These are phyloP conservation scores for Eimeria tenella DNA, from an alignment of 169 alveolate genomes.

Conservation along the genomic window DNA sequence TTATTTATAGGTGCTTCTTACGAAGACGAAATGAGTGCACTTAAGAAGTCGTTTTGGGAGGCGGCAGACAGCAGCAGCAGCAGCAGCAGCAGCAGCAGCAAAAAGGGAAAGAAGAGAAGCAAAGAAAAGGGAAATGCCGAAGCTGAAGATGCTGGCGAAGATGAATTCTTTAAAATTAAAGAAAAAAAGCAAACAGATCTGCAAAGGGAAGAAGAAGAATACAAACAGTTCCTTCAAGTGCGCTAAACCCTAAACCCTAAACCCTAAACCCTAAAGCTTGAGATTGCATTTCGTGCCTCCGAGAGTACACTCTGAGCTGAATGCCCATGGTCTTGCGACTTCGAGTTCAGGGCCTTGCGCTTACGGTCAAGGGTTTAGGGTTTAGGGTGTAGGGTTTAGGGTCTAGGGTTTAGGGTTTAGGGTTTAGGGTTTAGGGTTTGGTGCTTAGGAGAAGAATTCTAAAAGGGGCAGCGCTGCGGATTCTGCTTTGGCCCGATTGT, in stretches of 20 bases:
- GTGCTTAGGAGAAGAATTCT: not conserved
- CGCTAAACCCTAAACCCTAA: conserved; percentile 11
- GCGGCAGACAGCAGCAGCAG: conserved; percentile 70
- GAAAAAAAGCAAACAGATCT: conserved; percentile 67
- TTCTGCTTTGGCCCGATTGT: not conserved
- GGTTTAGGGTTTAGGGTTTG: conserved; percentile 16
- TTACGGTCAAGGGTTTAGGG: too few species aligned
- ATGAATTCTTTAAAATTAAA: conserved; percentile 46
- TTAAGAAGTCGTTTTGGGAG: conserved; percentile 6
- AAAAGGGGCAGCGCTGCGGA: not conserved
- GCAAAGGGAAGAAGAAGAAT: conserved; percentile 71
- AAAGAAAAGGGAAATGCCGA: conserved; percentile 37
- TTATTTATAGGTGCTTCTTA: not conserved
- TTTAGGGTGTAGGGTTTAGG: not conserved
- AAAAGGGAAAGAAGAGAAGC: not conserved
- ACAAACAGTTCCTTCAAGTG: conserved; percentile 60
- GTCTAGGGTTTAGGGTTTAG: conserved; percentile 9
- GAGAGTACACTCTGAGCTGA: not conserved
- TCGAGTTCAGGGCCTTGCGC: too few species aligned
- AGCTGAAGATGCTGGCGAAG: conserved; percentile 64
- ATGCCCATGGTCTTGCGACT: too few species aligned
- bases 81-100: too few species aligned
- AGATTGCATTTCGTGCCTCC: not conserved
- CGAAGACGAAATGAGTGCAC: not conserved
- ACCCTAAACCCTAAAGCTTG: conserved; percentile 4